phyloP scores from a whole-genome alignment of 2,329 filamentous ascomycete genomes.

The Aspergillus fumigatiaffinis region DNA sequence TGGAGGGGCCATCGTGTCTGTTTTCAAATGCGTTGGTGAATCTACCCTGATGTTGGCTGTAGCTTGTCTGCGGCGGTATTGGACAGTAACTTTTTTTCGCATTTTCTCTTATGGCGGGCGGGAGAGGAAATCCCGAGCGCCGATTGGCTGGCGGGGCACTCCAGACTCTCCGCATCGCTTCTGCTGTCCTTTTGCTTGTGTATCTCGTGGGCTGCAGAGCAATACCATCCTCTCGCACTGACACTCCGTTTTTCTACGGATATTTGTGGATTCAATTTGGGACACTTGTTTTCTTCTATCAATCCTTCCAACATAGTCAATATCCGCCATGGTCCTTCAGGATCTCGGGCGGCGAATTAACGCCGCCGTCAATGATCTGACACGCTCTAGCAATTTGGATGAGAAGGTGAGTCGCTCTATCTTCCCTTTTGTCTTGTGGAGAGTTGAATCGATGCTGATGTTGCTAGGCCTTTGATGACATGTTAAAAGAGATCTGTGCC shows the following conservation, averaged over 20 bases:
- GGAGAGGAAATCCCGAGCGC: slow-evolving; percentile 19
- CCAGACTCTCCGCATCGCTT: slow-evolving; percentile 24
- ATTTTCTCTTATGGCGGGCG: slow-evolving; percentile 30
- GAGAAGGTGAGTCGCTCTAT: slow-evolving; percentile 67
- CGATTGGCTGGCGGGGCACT: slow-evolving; percentile 26
- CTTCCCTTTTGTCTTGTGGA: slow-evolving; percentile 4
- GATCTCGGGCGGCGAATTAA: slow-evolving; percentile 98
- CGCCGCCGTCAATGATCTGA: slow-evolving; percentile 89
- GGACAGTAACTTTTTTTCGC: slow-evolving; percentile 13
- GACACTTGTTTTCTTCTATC: slow-evolving; percentile 5
- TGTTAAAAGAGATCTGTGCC: slow-evolving; percentile 97
- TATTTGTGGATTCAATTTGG: neutral
- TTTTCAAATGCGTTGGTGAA: neutral
- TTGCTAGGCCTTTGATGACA: slow-evolving; percentile 80
- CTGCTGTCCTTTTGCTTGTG: slow-evolving; percentile 17
- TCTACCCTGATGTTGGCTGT: slow-evolving; percentile 2
- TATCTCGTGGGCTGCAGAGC: neutral
- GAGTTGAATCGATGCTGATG: too few relatives aligned
- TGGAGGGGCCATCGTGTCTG: slow-evolving; percentile 34
- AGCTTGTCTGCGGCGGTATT: neutral
- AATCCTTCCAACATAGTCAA: neutral
- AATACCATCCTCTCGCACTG: neutral
- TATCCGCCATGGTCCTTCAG: slow-evolving; percentile 82
- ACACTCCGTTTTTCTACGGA: neutral
- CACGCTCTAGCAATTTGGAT: slow-evolving; percentile 85